Conservation (phyloP, 148 eudicot species). For the Rheum nobile region DNA sequence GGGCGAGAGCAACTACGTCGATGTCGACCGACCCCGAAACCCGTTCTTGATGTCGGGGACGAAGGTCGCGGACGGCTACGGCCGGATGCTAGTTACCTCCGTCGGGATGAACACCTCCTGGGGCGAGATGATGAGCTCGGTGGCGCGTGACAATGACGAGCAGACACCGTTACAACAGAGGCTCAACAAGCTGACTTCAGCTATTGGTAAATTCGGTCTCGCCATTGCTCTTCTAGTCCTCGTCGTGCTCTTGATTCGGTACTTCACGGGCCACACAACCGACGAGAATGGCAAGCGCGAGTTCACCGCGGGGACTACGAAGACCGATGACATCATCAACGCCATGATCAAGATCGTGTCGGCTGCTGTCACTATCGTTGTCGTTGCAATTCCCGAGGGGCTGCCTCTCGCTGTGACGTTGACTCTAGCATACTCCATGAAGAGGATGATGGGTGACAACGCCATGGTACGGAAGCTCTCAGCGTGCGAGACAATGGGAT, state of each 20-base stretch:
- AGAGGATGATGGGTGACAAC: conserved; percentile 24
- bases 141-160: conserved; percentile 12
- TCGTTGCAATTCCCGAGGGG: conserved; percentile 28
- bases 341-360: conserved; percentile 18
- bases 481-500: conserved; percentile 35
- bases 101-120: conserved; percentile 28
- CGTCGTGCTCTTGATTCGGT: conserved; percentile 18
- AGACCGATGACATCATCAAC: conserved; percentile 11
- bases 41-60: conserved; percentile 24
- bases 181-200: conserved; percentile 24
- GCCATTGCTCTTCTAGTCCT: conserved; percentile 21
- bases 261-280: conserved; percentile 23
- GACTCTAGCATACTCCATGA: conserved; percentile 27
- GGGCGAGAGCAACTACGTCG: conserved; percentile 24
- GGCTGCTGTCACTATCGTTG: conserved; percentile 26
- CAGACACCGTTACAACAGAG: conserved; percentile 21
- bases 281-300: conserved; percentile 19
- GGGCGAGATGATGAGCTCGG: conserved; percentile 31
- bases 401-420: conserved; percentile 26
- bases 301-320: conserved; percentile 16
- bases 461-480: conserved; percentile 30
- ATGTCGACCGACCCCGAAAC: conserved; percentile 4
- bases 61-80: conserved; percentile 25
- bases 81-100: conserved; percentile 20
- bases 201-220: conserved; percentile 22